Evolutionary conservation across 2,329 filamentous ascomycete species (phyloP), one percentile per base, ranked within the genome.

Genomic region (Fusarium azukiicola): DNA sequence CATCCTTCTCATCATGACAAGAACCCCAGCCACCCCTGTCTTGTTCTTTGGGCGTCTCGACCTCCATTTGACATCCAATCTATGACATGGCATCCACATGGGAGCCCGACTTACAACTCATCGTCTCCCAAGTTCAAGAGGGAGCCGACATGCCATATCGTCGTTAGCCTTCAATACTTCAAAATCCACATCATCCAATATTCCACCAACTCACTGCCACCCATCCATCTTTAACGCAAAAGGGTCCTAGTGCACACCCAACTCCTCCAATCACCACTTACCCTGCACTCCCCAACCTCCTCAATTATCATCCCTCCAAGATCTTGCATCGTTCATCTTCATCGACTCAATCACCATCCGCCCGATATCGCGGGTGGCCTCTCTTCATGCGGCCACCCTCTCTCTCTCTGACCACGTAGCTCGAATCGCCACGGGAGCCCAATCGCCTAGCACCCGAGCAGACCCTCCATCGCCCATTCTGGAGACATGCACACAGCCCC

Each of bases 251-350:
- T 73, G 67, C 71, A 63, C 56, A 7, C 23, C 32, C 14, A 14
- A 32, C 27, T 72, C 56, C 46, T 61, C 69, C 71, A 74, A 74
- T 74, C 73, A 72, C 67, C 72, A 36, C 50, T 47, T 80, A 79
- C 78, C 76, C 78, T 81, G 72, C 61, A 78, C 70, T 76, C 54
- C 81, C 81, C 81, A 83, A 61, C 81, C 81, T 80, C 80, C 79
- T 71, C 64, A 72, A 79, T 83, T 82, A 58, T 67, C 73, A 32
- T 32, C 71, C 49, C 54, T 21, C 54, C 54, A 63, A 63, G 63
- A 63, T 54, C 38, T 58, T 36, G 46, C 71, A 54, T 73, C 63
- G 74, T 56, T 69, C 49, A 76, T 47, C 73, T 67, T 71, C 73
- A 75, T 75, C 72, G 75, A 79, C 71, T 80, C 74, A 78, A 74